phyloP scores from a whole-genome alignment of 139 green algal species.

The Chloropicon primus region DNA sequence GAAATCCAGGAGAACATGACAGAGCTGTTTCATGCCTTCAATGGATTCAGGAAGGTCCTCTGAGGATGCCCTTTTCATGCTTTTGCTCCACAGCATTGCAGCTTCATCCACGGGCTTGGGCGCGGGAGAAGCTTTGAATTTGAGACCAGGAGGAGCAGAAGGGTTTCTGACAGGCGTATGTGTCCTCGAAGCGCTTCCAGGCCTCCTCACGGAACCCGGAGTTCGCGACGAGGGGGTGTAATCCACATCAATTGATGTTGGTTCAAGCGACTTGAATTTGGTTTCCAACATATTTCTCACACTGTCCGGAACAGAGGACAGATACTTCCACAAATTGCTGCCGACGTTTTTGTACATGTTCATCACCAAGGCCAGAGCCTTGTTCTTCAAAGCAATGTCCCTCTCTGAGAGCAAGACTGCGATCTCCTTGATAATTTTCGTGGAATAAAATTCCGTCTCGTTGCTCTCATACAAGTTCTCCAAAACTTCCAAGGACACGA shows the following conservation, averaged over 20 bases:
- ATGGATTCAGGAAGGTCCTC: conserved; percentile 4
- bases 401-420: conserved; percentile 14
- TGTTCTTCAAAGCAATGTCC: neutral
- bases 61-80: neutral
- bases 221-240: neutral
- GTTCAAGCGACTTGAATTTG: neutral
- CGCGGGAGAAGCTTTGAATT: neutral
- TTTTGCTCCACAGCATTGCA: neutral
- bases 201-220: neutral
- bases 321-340: conserved; percentile 2
- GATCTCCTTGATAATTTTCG: conserved; percentile 31
- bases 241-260: too few species aligned
- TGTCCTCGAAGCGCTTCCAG: neutral
- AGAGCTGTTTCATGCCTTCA: conserved; percentile 13
- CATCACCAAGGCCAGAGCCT: neutral
- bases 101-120: neutral
- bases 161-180: too few species aligned
- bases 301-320: neutral
- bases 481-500: conserved; percentile 58
- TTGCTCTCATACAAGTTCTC: neutral
- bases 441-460: neutral
- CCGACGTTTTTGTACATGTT: conserved; percentile 23
- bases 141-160: neutral
- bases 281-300: neutral
- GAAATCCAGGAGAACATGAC: conserved; percentile 1